Conservation (phyloP, 495 filamentous ascomycete species). For the Letharia columbiana region DNA sequence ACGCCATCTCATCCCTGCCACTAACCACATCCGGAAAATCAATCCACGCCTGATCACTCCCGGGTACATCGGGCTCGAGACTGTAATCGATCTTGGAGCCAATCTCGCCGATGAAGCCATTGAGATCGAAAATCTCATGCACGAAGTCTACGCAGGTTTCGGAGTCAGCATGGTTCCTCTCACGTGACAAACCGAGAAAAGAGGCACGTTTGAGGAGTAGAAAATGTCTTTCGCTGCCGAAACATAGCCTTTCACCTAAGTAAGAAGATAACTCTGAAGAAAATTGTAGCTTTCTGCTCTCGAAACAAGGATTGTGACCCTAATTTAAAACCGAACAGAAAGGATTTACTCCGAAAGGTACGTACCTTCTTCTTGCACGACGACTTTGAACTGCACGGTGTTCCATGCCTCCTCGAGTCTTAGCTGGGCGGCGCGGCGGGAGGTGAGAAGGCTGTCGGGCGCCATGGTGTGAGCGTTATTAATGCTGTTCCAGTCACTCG, state of each 20-base stretch:
- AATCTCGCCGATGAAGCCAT: conserved; percentile 50
- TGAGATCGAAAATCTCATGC: conserved; percentile 41
- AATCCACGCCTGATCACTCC: conserved; percentile 48
- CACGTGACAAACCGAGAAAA: too few species aligned
- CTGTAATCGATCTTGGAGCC: conserved; percentile 50
- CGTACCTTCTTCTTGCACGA: conserved; percentile 40
- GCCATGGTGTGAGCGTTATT: conserved; percentile 22
- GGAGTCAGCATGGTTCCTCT: too few species aligned
- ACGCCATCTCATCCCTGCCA: conserved; percentile 28
- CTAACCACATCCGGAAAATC: conserved; percentile 44
- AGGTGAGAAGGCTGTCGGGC: conserved; percentile 38
- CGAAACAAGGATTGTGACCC: too few species aligned
- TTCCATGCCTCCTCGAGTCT: conserved; percentile 48
- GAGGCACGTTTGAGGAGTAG: too few species aligned
- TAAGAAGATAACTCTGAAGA: too few species aligned
- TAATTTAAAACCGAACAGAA: too few species aligned
- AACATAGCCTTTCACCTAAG: too few species aligned
- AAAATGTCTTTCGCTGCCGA: too few species aligned
- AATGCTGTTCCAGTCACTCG: conserved; percentile 40
- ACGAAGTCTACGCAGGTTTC: conserved; percentile 19
- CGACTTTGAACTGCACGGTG: conserved; percentile 45
- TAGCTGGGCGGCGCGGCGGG: conserved; percentile 48
- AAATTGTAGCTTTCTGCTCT: too few species aligned
- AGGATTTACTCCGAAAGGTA: too few species aligned
- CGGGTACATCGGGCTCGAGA: conserved; percentile 49